phyloP scores from a whole-genome alignment of 2,329 filamentous ascomycete species.

The Paraphoma sp. region DNA sequence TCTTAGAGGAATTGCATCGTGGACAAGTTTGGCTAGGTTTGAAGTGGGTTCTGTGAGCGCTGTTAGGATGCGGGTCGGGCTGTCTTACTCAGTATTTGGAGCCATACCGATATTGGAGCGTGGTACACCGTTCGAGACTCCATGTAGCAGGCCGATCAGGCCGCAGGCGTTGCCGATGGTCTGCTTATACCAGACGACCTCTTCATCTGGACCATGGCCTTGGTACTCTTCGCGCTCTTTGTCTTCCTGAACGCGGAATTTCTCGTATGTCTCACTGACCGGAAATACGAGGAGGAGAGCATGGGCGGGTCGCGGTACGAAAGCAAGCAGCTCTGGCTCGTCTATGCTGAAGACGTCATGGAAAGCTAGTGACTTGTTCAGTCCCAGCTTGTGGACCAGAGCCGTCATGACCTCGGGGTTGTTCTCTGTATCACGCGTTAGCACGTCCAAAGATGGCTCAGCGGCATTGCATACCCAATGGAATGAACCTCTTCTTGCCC shows the following conservation, averaged over 20 bases:
- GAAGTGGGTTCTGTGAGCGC: conserved; percentile 53
- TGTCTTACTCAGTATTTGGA: not conserved
- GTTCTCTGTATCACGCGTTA: conserved; percentile 57
- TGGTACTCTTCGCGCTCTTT: conserved; percentile 66
- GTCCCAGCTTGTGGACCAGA: conserved; percentile 84
- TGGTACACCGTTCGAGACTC: conserved; percentile 79
- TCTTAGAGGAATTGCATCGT: conserved; percentile 71
- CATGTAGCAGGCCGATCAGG: conserved; percentile 87
- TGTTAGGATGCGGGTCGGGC: conserved; percentile 18
- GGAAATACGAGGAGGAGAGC: conserved; percentile 94
- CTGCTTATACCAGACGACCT: conserved; percentile 93
- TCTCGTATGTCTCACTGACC: conserved; percentile 79
- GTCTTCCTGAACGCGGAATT: conserved; percentile 77
- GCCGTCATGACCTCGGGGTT: conserved; percentile 92
- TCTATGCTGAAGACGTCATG: conserved; percentile 93
- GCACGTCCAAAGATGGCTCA: not conserved
- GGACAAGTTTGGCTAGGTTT: conserved; percentile 69
- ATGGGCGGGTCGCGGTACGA: conserved; percentile 86
- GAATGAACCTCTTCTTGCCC: conserved; percentile 46
- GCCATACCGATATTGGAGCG: conserved; percentile 48
- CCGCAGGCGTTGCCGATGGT: conserved; percentile 96
- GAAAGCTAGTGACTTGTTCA: conserved; percentile 77
- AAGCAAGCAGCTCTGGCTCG: conserved; percentile 81
- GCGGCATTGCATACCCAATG: conserved; percentile 39
- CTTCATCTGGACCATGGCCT: conserved; percentile 71